Percentiles rank a stretch among this genome's conserved stretches.
phyloP scores from a whole-genome alignment of 768 basidiomycete genomes.

The Russula griseocarnosa region DNA sequence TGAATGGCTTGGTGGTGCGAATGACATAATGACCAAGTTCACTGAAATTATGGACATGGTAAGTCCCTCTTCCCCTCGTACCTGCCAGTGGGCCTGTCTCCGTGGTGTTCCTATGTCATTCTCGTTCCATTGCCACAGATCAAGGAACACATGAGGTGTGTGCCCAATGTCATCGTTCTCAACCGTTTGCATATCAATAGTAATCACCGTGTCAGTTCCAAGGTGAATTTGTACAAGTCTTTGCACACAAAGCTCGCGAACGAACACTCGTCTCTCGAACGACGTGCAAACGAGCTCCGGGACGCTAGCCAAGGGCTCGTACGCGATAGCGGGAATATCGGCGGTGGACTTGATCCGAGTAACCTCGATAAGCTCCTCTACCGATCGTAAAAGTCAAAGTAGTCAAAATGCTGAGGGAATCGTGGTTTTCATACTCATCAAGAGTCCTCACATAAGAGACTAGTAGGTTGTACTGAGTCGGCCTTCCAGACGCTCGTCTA shows the following conservation, averaged over 20 bases:
- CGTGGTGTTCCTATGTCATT: background rate
- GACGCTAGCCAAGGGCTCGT: conserved; percentile 40
- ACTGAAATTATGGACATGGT: conserved; percentile 49
- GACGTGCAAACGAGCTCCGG: conserved; percentile 41
- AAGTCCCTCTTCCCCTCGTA: conserved; percentile 30
- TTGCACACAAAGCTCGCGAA: conserved; percentile 43
- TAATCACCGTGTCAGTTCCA: conserved; percentile 36
- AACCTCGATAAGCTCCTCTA: background rate
- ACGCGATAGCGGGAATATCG: conserved; percentile 40
- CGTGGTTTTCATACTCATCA: background rate
- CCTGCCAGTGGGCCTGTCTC: background rate
- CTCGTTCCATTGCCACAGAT: conserved; percentile 29
- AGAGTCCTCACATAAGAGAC: too few relatives aligned
- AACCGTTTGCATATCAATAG: background rate
- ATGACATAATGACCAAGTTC: conserved; percentile 45
- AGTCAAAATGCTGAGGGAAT: background rate
- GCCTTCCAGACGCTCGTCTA: background rate
- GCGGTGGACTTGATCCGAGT: conserved; percentile 30
- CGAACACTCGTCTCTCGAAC: conserved; percentile 40
- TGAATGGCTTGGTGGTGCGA: conserved; percentile 54
- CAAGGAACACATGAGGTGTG: conserved; percentile 51
- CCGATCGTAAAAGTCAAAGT: background rate
- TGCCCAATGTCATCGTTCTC: conserved; percentile 5
- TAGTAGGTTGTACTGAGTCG: too few relatives aligned
- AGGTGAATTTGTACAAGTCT: conserved; percentile 45